Evolutionary conservation across 768 basidiomycete genomes (phyloP).

Genomic region (Mycena venus): DNA sequence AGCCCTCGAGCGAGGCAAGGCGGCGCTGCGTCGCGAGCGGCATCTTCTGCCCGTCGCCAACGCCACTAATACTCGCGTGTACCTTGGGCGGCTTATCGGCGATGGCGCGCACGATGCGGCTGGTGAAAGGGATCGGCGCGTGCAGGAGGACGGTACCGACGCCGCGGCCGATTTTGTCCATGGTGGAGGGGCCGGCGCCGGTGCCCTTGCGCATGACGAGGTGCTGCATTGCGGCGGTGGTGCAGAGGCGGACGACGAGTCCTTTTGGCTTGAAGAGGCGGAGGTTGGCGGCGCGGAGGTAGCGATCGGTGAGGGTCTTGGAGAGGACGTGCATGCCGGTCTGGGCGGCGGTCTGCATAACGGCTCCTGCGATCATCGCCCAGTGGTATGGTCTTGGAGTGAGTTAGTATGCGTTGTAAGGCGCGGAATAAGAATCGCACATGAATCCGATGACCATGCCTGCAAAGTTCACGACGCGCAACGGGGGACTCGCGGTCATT

Average conservation of each 20-base stretch:
- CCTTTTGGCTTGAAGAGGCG: slow-evolving; percentile 38
- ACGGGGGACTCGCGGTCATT: slow-evolving; percentile 39
- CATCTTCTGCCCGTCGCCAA: slow-evolving; percentile 17
- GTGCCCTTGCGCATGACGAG: slow-evolving; percentile 24
- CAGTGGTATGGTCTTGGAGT: slow-evolving; percentile 35
- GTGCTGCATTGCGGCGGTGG: slow-evolving; percentile 38
- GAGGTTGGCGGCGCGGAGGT: slow-evolving; percentile 37
- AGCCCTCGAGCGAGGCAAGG: slow-evolving; percentile 34
- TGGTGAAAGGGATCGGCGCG: slow-evolving; percentile 26
- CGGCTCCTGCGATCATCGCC: slow-evolving; percentile 36
- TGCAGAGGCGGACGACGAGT: slow-evolving; percentile 41
- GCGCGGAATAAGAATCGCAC: slow-evolving; percentile 14
- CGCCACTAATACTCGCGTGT: slow-evolving; percentile 21
- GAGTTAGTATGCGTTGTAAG: too few relatives aligned
- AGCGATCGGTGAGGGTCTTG: slow-evolving; percentile 41
- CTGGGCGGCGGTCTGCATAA: slow-evolving; percentile 35
- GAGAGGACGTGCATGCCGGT: slow-evolving; percentile 38
- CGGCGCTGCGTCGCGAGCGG: slow-evolving; percentile 34
- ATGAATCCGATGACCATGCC: slow-evolving; percentile 37
- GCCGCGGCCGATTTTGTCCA: slow-evolving; percentile 35
- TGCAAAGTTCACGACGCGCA: slow-evolving; percentile 36
- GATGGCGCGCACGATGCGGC: slow-evolving; percentile 31
- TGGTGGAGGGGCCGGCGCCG: slow-evolving; percentile 16
- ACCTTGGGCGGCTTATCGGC: slow-evolving; percentile 32
- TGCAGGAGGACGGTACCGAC: slow-evolving; percentile 32